Conservation (phyloP, 164 flowering plant species). For the Tetrastigma voinierianum region DNA sequence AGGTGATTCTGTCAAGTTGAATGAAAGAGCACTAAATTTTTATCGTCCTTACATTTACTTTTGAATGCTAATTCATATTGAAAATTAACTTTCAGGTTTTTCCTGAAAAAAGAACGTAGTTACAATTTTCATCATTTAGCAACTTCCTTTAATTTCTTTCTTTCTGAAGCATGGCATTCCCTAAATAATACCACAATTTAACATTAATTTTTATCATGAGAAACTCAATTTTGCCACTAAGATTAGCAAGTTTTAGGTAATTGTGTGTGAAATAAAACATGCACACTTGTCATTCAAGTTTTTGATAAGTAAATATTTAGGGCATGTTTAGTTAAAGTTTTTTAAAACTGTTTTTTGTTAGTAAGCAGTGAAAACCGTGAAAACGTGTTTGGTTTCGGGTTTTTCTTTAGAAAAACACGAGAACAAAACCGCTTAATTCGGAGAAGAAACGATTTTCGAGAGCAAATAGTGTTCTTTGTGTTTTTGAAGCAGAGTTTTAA, state of each 20-base stretch:
- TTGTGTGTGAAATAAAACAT: not conserved
- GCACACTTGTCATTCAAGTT: not conserved
- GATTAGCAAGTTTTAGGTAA: not conserved
- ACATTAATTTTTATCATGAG: not conserved
- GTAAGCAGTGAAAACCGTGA: too few species aligned
- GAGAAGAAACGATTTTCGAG: too few species aligned
- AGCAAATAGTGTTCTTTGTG: too few species aligned
- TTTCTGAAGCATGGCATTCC: not conserved
- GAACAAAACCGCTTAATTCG: too few species aligned
- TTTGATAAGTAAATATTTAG: too few species aligned
- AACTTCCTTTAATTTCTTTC: not conserved
- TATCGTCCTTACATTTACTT: not conserved
- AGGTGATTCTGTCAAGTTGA: not conserved
- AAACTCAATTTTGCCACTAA: not conserved
- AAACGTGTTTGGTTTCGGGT: too few species aligned
- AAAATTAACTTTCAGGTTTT: not conserved
- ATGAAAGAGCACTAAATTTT: too few species aligned
- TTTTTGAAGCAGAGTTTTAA: too few species aligned
- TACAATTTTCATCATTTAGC: too few species aligned
- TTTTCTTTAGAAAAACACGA: too few species aligned
- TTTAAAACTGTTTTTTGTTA: too few species aligned
- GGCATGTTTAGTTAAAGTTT: too few species aligned
- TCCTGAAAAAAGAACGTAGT: not conserved
- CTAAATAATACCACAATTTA: not conserved
- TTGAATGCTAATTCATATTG: not conserved